Evolutionary conservation across 108 stramenopile species (phyloP), one percentile per base, ranked within the genome.

Genomic region (Seminavis robusta): DNA sequence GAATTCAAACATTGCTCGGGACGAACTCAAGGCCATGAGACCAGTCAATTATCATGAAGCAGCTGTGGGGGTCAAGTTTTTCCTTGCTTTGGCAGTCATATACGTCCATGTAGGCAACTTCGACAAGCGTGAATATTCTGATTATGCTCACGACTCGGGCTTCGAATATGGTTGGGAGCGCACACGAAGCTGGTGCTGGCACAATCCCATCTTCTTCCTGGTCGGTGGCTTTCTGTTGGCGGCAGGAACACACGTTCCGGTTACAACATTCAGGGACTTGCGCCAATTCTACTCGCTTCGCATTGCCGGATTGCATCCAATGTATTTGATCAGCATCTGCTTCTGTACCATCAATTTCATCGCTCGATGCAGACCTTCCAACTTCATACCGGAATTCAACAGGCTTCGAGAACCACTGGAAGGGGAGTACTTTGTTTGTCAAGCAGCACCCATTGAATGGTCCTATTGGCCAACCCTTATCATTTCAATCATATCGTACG

Each of bases 41-140:
- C 19, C 23, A 39, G 17, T 41, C 16, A 4, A 30, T 0, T 25
- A 33, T 13, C 29, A 43, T 45, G 28, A 29, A 19, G 56, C 43
- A 19, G 29, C 36, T 15, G 4, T n/a, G 8, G 56, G 56, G 10
- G 43, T 44, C 10, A 41, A 37, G 23, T 57, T 57, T 16, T 28
- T 57, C 21, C 56, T 57, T 19, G 56, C 56, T 20, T 41, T 54
- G 15, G 52, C 52, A 3, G 52, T 54, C 24, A 26, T 54, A 26
- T 54, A 54, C 25, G 37, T 38, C 0, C 56, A 57, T 43, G 32
- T 57, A 5, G 56, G 56, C 16, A 45, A 43, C 30, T 20, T 45
- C 8, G 29, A 29, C 6, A 28, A 27, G 1, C 30, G 41, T 28
- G 11, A 8, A 30, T 19, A 13, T 36, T 25, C 20, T 50, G 27